Evolutionary conservation across 306 rosid species (phyloP).

Genomic region (Cucumis cinereus): DNA sequence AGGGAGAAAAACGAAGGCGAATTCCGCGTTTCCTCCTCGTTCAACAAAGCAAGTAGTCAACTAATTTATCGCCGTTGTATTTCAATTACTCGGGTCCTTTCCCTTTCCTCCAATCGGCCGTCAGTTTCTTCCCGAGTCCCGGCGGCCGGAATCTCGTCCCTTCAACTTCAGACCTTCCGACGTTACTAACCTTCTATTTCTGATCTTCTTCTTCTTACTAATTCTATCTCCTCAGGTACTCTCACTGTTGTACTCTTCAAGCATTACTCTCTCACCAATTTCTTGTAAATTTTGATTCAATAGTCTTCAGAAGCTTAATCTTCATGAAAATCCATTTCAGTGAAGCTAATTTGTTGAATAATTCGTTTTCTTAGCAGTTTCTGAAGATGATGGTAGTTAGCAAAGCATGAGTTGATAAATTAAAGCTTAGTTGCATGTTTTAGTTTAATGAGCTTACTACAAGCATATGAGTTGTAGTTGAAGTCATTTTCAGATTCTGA

Average conservation of each 20-base stretch:
- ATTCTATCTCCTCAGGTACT: background rate
- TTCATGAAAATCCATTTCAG: background rate
- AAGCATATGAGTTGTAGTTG: background rate
- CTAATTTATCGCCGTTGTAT: slow-evolving; percentile 29
- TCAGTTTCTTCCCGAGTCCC: slow-evolving; percentile 14
- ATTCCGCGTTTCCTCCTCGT: slow-evolving; percentile 12
- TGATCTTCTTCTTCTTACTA: background rate
- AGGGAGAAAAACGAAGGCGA: background rate
- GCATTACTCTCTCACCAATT: background rate
- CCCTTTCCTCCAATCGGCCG: slow-evolving; percentile 28
- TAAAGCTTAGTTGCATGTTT: background rate
- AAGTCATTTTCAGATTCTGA: background rate
- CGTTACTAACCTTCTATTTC: background rate
- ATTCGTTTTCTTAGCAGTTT: background rate
- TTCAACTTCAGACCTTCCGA: background rate
- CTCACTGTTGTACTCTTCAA: background rate
- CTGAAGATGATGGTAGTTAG: background rate
- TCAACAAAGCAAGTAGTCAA: background rate
- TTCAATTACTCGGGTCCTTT: slow-evolving; percentile 34
- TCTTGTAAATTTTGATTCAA: background rate
- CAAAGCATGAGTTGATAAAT: background rate
- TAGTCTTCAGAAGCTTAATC: background rate
- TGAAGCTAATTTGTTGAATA: background rate
- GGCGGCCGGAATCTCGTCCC: background rate
- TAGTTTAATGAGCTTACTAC: background rate